Conservation (phyloP, 2,329 filamentous ascomycete species). For the Aureobasidium namibiae region DNA sequence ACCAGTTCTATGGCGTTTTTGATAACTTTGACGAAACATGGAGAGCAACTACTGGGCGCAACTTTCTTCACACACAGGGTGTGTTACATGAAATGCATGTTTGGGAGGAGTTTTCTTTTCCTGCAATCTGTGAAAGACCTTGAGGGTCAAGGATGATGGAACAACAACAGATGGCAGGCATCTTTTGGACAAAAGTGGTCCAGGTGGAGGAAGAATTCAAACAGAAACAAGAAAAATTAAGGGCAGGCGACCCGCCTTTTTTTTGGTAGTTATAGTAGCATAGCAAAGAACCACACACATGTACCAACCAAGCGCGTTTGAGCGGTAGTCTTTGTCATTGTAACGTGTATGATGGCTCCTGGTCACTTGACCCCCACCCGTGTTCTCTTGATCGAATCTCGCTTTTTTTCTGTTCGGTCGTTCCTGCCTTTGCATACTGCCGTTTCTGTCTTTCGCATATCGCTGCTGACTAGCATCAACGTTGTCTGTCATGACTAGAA, state of each 20-base stretch:
- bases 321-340: neutral
- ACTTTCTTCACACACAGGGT: neutral
- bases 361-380: no score
- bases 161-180: no score
- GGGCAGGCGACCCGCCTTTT: neutral
- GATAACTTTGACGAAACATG: neutral
- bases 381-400: no score
- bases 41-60: neutral
- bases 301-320: neutral
- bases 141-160: neutral
- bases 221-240: neutral
- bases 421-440: neutral
- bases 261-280: constrained; percentile 7
- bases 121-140: constrained; percentile 3
- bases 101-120: neutral
- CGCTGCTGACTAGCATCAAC: no score
- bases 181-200: neutral
- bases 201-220: neutral
- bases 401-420: neutral
- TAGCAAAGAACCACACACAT: neutral
- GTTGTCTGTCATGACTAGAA: no score
- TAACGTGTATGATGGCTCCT: neutral
- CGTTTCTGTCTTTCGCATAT: neutral
- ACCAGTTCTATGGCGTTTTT: neutral
- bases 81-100: neutral